Conservation (phyloP, 106 monocot genomes). For the Dendrobium catenatum region DNA sequence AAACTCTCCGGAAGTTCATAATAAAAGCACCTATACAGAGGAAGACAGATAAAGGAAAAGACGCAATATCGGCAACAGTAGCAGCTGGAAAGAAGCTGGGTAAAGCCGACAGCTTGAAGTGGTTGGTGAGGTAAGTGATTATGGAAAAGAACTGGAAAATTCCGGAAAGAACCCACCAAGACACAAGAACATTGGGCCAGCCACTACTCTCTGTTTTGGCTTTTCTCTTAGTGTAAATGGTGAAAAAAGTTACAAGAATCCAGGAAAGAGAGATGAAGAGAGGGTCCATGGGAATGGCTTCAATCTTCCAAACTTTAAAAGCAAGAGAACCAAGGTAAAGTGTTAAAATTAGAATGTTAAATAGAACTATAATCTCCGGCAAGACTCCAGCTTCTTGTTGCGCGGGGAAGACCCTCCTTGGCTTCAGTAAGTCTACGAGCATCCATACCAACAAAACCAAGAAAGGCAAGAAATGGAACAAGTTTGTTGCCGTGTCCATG, state of each 20-base stretch:
- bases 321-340: constrained; percentile 25
- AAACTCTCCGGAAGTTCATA: constrained; percentile 13
- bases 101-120: constrained; percentile 2
- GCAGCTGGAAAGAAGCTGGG: constrained; percentile 7
- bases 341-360: constrained; percentile 16
- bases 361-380: constrained; percentile 7
- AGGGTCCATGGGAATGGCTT: constrained; percentile 7
- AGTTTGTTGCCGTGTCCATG: constrained; percentile 13
- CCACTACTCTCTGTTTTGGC: constrained; percentile 4
- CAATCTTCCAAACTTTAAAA: constrained; percentile 17
- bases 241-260: constrained; percentile 23
- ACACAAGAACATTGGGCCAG: constrained; percentile 51
- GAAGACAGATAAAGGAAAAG: constrained; percentile 21
- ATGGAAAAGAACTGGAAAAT: constrained; percentile 20
- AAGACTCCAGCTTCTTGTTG: not conserved
- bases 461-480: constrained; percentile 10
- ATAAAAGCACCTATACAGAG: constrained; percentile 17
- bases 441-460: constrained; percentile 21
- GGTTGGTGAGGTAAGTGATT: constrained; percentile 6
- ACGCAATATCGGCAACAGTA: constrained; percentile 16
- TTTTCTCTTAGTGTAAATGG: constrained; percentile 22
- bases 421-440: constrained; percentile 2
- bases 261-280: constrained; percentile 23
- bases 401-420: constrained; percentile 5
- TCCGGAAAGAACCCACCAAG: constrained; percentile 43